Conservation (phyloP, 1,139 yeast genomes). For the Sugiyamaella castrensis region DNA sequence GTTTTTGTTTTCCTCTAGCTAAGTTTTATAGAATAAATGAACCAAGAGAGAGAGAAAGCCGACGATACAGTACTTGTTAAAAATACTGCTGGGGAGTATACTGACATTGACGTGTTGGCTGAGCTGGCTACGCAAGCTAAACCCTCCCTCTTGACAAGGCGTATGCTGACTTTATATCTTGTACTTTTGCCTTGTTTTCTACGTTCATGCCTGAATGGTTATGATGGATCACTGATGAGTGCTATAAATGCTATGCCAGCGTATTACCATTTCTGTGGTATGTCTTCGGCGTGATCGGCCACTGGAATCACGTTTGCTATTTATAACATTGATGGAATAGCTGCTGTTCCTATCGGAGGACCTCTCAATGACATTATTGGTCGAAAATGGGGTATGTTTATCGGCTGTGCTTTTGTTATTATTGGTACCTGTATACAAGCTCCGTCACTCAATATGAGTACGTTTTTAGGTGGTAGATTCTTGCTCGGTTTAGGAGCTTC, state of each 20-base stretch:
- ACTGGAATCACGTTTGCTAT: conserved; percentile 21
- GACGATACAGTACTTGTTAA: too few species aligned
- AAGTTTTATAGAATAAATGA: too few species aligned
- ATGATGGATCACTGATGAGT: conserved; percentile 21
- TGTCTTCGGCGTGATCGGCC: conserved; percentile 17
- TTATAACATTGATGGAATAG: conserved; percentile 23
- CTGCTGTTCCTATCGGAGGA: conserved; percentile 21
- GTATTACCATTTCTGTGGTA: conserved; percentile 16
- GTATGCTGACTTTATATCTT: too few species aligned
- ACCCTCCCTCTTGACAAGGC: too few species aligned
- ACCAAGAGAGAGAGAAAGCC: too few species aligned
- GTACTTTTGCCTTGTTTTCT: not conserved
- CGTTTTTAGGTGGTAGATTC: conserved; percentile 25
- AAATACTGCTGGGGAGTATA: too few species aligned
- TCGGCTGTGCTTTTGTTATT: conserved; percentile 28
- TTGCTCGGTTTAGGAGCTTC: conserved; percentile 27
- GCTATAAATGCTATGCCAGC: conserved; percentile 12
- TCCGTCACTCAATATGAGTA: conserved; percentile 40
- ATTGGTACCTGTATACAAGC: conserved; percentile 30
- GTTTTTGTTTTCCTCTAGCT: too few species aligned
- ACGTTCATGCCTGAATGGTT: conserved; percentile 16
- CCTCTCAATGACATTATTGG: conserved; percentile 82
- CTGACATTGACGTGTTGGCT: too few species aligned
- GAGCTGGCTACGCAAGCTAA: too few species aligned
- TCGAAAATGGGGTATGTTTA: conserved; percentile 57